Conservation (phyloP, 2,329 filamentous ascomycete genomes). For the Blastomyces emzantsi region DNA sequence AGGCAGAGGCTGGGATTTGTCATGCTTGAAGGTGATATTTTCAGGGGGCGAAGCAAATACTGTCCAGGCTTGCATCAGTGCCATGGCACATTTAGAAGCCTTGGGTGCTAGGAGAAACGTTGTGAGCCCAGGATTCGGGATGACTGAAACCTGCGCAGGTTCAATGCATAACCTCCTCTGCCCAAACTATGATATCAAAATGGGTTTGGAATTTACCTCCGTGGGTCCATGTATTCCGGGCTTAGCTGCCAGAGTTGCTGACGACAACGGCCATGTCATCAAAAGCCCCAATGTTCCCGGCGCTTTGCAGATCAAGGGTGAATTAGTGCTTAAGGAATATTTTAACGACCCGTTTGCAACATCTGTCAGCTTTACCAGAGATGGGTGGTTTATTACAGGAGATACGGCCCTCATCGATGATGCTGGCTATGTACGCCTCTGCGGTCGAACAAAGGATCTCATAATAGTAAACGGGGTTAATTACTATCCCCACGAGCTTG, state of each 20-base stretch:
- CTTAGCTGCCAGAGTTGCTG: slow-evolving; percentile 31
- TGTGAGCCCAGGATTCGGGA: slow-evolving; percentile 39
- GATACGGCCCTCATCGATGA: slow-evolving; percentile 26
- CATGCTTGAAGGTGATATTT: slow-evolving; percentile 21
- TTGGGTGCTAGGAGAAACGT: slow-evolving; percentile 29
- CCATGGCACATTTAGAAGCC: slow-evolving; percentile 23
- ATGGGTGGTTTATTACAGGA: slow-evolving; percentile 22
- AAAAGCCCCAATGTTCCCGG: slow-evolving; percentile 22
- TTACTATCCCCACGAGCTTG: slow-evolving; percentile 30
- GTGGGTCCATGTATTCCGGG: slow-evolving; percentile 26
- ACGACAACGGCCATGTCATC: slow-evolving; percentile 17
- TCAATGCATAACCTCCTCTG: slow-evolving; percentile 37
- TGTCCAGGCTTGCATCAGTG: slow-evolving; percentile 29
- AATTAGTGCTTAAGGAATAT: slow-evolving; percentile 22
- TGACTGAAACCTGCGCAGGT: slow-evolving; percentile 48
- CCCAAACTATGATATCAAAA: slow-evolving; percentile 33
- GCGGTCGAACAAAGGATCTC: slow-evolving; percentile 36
- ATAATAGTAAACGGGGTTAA: slow-evolving; percentile 45
- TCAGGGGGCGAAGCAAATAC: slow-evolving; percentile 43
- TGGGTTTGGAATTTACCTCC: slow-evolving; percentile 27
- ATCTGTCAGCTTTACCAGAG: slow-evolving; percentile 15
- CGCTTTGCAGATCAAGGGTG: slow-evolving; percentile 31
- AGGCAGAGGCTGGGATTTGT: slow-evolving; percentile 18
- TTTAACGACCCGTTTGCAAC: slow-evolving; percentile 18
- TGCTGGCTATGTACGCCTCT: slow-evolving; percentile 30